Evolutionary conservation across 495 filamentous ascomycete species (phyloP).

Genomic region (Viridothelium virens): DNA sequence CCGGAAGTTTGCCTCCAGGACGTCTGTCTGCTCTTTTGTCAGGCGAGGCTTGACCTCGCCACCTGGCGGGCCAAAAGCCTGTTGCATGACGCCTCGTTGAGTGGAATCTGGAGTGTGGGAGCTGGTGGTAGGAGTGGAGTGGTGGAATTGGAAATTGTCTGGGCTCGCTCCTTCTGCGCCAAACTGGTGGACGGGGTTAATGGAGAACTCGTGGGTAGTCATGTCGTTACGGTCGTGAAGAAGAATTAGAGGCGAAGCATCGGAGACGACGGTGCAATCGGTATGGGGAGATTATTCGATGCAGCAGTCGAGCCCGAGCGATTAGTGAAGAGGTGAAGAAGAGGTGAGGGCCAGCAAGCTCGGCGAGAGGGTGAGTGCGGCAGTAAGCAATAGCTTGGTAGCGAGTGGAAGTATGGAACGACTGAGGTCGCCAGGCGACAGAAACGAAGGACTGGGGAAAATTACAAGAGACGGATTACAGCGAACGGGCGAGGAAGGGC

Average conservation of each 20-base stretch:
- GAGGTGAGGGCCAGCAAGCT: not conserved
- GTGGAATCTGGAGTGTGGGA: conserved; percentile 1
- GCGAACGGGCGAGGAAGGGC: not conserved
- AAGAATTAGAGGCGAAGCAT: conserved; percentile 2
- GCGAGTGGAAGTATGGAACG: not conserved
- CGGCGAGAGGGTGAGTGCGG: not conserved
- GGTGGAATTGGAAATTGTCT: conserved; percentile 7
- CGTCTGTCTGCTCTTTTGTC: conserved; percentile 40
- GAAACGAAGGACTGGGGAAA: conserved; percentile 9
- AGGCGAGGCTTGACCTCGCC: conserved; percentile 39
- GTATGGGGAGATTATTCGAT: not conserved
- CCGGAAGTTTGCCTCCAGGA: conserved; percentile 36
- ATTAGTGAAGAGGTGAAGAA: not conserved
- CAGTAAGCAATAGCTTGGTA: not conserved
- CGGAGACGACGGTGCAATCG: not conserved
- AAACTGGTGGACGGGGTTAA: conserved; percentile 2
- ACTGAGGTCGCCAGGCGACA: not conserved
- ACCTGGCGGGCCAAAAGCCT: conserved; percentile 6
- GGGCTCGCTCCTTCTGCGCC: not conserved
- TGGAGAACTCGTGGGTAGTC: conserved; percentile 9
- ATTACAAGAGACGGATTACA: not conserved
- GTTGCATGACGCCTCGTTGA: conserved; percentile 9
- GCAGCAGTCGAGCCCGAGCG: not conserved
- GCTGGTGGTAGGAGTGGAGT: not conserved
- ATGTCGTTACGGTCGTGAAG: conserved; percentile 7